Conservation (phyloP, 768 basidiomycete species). For the Coprinopsis marcescibilis region DNA sequence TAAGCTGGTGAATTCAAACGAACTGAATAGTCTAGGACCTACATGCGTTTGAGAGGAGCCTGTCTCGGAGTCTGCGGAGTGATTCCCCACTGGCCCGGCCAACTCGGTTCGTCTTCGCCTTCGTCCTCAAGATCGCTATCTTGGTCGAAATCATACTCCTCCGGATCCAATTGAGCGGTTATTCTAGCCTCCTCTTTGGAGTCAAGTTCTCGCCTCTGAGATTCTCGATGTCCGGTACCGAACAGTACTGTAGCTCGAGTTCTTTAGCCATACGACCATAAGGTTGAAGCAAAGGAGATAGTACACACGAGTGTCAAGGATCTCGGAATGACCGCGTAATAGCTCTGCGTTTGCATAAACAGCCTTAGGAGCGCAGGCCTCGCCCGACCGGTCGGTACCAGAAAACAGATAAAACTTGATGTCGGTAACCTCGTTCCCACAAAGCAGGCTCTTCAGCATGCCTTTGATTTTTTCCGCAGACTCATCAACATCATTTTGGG, state of each 20-base stretch:
- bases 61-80: background rate
- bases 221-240: background rate
- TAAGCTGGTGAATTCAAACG: background rate
- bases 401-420: slow-evolving; percentile 12
- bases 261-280: background rate
- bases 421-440: background rate
- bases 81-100: background rate
- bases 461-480: background rate
- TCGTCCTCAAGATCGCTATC: slow-evolving; percentile 11
- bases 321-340: background rate
- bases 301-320: slow-evolving; percentile 7
- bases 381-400: background rate
- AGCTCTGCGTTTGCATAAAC: slow-evolving; percentile 6
- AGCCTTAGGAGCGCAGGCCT: background rate
- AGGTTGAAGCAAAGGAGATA: too few species aligned
- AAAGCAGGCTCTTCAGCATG: background rate
- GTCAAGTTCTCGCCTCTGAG: slow-evolving; percentile 3
- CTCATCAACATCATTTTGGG: background rate
- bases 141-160: slow-evolving; percentile 9
- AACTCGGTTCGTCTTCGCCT: background rate
- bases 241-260: background rate
- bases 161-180: slow-evolving; percentile 1
- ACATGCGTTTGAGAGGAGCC: background rate
- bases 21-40: background rate
- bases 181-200: background rate